Evolutionary conservation across 768 basidiomycete species (phyloP).

Genomic region (Coprinopsis marcescibilis): DNA sequence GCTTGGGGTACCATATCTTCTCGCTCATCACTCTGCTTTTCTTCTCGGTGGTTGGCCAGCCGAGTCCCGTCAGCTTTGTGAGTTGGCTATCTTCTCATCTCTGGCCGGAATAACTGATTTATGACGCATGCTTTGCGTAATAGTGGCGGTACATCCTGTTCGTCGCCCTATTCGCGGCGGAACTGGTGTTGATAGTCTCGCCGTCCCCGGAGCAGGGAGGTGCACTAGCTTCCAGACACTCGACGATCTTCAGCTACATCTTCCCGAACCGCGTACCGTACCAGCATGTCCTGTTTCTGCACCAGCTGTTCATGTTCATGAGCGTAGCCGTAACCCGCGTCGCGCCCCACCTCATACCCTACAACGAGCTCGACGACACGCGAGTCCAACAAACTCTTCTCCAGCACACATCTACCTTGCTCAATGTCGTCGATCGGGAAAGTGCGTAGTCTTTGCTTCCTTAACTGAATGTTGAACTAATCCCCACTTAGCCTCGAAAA

Average conservation of each 20-base stretch:
- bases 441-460: slow-evolving; percentile 25
- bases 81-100: slow-evolving; percentile 24
- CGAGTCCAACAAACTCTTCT: slow-evolving; percentile 34
- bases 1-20: slow-evolving; percentile 63
- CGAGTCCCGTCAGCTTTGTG: slow-evolving; percentile 61
- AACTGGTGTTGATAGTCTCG: slow-evolving; percentile 60
- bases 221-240: slow-evolving; percentile 37
- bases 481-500: slow-evolving; percentile 36
- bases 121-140: not conserved
- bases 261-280: slow-evolving; percentile 66
- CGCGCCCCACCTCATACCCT: slow-evolving; percentile 58
- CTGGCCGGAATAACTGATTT: slow-evolving; percentile 7
- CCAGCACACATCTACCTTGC: slow-evolving; percentile 36
- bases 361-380: slow-evolving; percentile 23
- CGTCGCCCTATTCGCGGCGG: slow-evolving; percentile 50
- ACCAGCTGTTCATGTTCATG: slow-evolving; percentile 69
- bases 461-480: not conserved
- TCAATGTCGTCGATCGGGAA: slow-evolving; percentile 49
- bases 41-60: slow-evolving; percentile 55
- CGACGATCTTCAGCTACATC: slow-evolving; percentile 37
- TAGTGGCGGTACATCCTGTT: slow-evolving; percentile 86
- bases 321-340: slow-evolving; percentile 69
- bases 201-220: slow-evolving; percentile 59
- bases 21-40: slow-evolving; percentile 53
- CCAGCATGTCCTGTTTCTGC: slow-evolving; percentile 74